Base-by-base conservation (phyloP, 495 filamentous ascomycete species). In the Aspergillus ellipticus region DNA sequence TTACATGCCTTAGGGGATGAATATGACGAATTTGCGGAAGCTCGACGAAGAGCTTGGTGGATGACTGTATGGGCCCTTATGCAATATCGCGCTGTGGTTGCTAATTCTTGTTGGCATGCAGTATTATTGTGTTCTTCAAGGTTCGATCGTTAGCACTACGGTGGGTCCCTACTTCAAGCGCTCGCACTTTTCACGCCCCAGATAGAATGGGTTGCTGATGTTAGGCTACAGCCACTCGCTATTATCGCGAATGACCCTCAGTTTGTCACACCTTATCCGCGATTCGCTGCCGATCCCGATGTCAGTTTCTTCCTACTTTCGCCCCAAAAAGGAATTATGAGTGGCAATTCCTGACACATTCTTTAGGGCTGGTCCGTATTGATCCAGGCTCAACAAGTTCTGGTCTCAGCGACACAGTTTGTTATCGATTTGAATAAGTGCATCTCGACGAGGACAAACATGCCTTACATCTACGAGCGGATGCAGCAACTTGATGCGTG, bases 121-220 rank as follows among this genome's bases (percentile, higher is more conserved):
- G 79, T 84, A 83, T 58, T 79, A 83, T 33, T 81, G 74, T 64
- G 79, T 82, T 41, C 74, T 81, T 35, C 82, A 85, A 67, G 77
- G 79, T 3, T 80, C 80, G 6, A 84, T 85, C 51, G 79, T 82
- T 20, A 83, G 79, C 72, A 83, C 79, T 33, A 81, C 79, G 42
- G 81, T 85, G 66, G 65, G 71, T 67, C 28, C 20, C 17, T 8
- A 1, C 13, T 31, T 45, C 33, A 17, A 3, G 2, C 31, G 9
- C 7, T 7, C 2, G 13, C 2, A 3, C 2, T 13, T 13, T 13
- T 33, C 31, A 33, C 9, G 2, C 31, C 2, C 31, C 7, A 13
- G 21, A 19, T 43, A 11, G 21, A 6, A 13, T 29, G n/a, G 5
- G n/a, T 42, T 6, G 45, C 52, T 60, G 56, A 61, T 48, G 17